Evolutionary conservation across 192 early-diverging fungal genomes (phyloP).

Genomic region (Dissophora globulifera): DNA sequence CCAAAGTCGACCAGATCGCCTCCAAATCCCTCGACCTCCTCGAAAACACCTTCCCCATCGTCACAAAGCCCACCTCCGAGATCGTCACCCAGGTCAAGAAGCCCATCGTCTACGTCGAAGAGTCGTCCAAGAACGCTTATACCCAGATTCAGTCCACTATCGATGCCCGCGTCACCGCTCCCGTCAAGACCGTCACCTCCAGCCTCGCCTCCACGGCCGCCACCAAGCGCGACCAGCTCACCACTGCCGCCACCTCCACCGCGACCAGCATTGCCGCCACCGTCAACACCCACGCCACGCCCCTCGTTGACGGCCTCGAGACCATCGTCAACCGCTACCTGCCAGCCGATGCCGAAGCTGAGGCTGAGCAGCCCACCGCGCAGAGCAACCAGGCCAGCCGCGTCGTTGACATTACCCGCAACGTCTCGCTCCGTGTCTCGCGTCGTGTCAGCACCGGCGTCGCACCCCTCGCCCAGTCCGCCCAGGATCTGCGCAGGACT

Average conservation of each 20-base stretch:
- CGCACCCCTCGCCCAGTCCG: conserved; percentile 41
- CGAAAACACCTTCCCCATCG: conserved; percentile 68
- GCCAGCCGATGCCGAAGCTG: conserved; percentile 35
- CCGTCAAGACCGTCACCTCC: conserved; percentile 64
- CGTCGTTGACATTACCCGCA: conserved; percentile 47
- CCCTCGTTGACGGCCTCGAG: conserved; percentile 49
- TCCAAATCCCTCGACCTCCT: conserved; percentile 70
- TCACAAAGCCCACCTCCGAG: conserved; percentile 68
- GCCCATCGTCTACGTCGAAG: conserved; percentile 40
- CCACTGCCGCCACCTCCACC: conserved; percentile 35
- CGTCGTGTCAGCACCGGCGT: conserved; percentile 39
- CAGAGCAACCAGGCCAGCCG: conserved; percentile 52
- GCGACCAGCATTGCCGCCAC: conserved; percentile 62
- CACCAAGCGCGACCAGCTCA: conserved; percentile 23
- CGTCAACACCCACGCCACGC: conserved; percentile 58
- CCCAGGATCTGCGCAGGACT: conserved; percentile 36
- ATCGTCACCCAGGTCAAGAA: conserved; percentile 67
- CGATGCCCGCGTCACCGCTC: conserved; percentile 62
- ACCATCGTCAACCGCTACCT: conserved; percentile 48
- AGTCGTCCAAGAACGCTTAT: conserved; percentile 56
- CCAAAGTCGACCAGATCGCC: conserved; percentile 66
- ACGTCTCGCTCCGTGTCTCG: conserved; percentile 46
- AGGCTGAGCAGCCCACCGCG: conserved; percentile 17
- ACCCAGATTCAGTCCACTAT: conserved; percentile 54
- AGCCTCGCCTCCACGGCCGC: conserved; percentile 20